Percentiles rank a stretch among this genome's conserved stretches.
Evolutionary conservation across 306 rosid species (phyloP).

Genomic region (Cucumis hystrix): DNA sequence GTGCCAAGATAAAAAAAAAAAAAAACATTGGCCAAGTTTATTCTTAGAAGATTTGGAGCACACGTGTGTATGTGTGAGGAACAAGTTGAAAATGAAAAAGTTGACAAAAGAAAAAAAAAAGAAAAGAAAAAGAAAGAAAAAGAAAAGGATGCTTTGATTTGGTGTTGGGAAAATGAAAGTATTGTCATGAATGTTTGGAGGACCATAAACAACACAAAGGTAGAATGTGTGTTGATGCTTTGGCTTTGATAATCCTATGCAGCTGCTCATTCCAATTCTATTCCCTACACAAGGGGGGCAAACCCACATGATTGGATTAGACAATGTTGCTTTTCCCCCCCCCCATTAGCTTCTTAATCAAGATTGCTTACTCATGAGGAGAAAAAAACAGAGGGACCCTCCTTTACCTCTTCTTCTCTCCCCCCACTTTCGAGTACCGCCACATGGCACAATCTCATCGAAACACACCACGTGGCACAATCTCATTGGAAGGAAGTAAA

Average conservation of each 20-base stretch:
- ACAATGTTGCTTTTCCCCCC: not conserved
- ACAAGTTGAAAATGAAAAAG: not conserved
- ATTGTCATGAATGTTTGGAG: not conserved
- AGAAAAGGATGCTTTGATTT: not conserved
- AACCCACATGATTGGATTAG: conserved; percentile 3
- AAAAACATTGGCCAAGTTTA: not conserved
- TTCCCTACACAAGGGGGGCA: not conserved
- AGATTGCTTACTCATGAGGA: not conserved
- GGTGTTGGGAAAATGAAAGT: not conserved
- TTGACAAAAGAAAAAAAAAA: not conserved
- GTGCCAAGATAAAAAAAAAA: not conserved
- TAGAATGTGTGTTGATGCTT: not conserved
- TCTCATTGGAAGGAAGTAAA: not conserved
- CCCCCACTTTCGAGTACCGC: not conserved
- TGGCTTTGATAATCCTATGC: not conserved
- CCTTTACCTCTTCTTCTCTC: too few species aligned
- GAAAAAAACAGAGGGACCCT: not conserved
- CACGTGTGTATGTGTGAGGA: not conserved
- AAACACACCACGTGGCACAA: not conserved
- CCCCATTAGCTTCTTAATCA: conserved; percentile 1
- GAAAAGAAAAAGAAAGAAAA: not conserved
- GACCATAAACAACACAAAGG: conserved; percentile 2
- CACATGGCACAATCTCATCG: not conserved
- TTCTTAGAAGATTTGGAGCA: not conserved
- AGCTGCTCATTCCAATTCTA: not conserved